Base-by-base conservation (phyloP, 164 flowering plant genomes). In the Cinnamomum micranthum region DNA sequence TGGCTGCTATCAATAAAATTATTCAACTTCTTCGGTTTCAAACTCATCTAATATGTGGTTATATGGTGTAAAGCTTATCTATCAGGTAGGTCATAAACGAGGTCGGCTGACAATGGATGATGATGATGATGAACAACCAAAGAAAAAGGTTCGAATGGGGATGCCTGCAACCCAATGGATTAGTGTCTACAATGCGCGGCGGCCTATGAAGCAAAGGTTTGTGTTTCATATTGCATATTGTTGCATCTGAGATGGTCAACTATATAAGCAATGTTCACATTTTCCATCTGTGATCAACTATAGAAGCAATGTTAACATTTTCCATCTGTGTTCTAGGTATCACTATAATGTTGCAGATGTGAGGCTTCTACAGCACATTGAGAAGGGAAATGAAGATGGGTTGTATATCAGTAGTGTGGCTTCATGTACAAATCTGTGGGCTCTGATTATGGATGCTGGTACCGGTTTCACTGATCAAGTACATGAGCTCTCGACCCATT, bases 161-260 rank as follows among this genome's bases (percentile, higher is more conserved):
- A 89, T 87, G 90, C 98, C 99, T 76, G 99, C 98, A 74, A 86
- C 88, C 14, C 99, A 95, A 76, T 95, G 99, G 99, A 90, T 95
- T 70, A 90, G 94, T 75, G 87, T 95, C 23, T 93, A 93, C 66
- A 93, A 86, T 89, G 92, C 97, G 62, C 90, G 90, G 2, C 76
- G 88, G 65, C 97, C 96, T 0, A 93, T 95, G 96, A 95, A 93
- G 80, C 98, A 93, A 77, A 88, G 99, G 98, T 93, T 80, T 58
- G 20, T 67, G 25, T 24, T 58, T 50, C 17, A 25, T 27, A 65
- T 65, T n/a, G 10, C 23, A n/a, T 23, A 13, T 31, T 31, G 35
- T 31, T 31, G 6, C 35, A 31, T 31, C 35, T 31, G 35, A 31
- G 35, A 31, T 31, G 35, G 35, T 31, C 35, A 31, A 31, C 35